phyloP scores from a whole-genome alignment of 2,329 filamentous ascomycete genomes.

The Cercospora citrullina region DNA sequence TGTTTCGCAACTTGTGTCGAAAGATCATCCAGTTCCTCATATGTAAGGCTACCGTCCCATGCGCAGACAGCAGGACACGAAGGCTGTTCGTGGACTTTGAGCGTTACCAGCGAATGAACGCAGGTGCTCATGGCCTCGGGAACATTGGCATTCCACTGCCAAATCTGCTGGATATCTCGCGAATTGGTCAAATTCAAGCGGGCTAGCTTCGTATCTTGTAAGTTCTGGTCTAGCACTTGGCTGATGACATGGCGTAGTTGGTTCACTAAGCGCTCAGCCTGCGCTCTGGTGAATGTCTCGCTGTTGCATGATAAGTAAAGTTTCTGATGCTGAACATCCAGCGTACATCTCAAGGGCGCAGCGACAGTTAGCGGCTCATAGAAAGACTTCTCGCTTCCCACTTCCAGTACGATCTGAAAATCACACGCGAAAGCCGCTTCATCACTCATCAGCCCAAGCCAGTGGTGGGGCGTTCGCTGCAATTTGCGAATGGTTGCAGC shows the following conservation, averaged over 20 bases:
- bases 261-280: neutral
- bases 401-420: neutral
- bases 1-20: neutral
- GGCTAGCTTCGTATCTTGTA: neutral
- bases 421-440: neutral
- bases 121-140: neutral
- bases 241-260: neutral
- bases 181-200: neutral
- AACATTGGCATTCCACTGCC: neutral
- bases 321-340: neutral
- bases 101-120: neutral
- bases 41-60: neutral
- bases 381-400: neutral
- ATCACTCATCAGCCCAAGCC: neutral
- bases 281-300: neutral
- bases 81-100: neutral
- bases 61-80: neutral
- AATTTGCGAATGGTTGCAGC: neutral
- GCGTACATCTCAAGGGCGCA: neutral
- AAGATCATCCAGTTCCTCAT: neutral
- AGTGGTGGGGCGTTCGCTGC: neutral
- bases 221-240: neutral
- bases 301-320: neutral
- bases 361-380: neutral
- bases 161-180: neutral